phyloP scores from a whole-genome alignment of 768 basidiomycete genomes.

The Trichaptum fuscoviolaceum region DNA sequence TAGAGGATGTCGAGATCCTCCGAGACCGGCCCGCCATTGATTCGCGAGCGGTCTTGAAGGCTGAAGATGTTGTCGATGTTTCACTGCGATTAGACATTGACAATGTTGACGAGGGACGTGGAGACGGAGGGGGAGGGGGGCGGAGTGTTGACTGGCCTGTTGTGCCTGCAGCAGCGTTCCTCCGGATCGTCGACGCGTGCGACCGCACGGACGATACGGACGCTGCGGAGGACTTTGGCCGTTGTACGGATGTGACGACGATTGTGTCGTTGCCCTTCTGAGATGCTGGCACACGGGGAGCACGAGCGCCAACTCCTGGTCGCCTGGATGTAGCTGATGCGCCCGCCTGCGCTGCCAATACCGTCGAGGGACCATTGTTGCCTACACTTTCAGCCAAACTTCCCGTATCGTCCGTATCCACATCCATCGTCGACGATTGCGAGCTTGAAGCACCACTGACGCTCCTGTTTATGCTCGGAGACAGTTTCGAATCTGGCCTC shows the following conservation, averaged over 20 bases:
- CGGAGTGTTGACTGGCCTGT: conserved; percentile 22
- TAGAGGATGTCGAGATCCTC: conserved; percentile 23
- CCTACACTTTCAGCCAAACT: neutral
- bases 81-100: conserved; percentile 26
- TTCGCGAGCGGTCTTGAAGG: conserved; percentile 42
- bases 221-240: conserved; percentile 24
- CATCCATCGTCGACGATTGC: conserved; percentile 3
- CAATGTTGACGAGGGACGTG: conserved; percentile 24
- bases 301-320: neutral
- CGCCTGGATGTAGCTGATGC: conserved; percentile 4
- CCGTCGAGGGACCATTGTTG: neutral
- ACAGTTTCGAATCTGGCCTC: conserved; percentile 68
- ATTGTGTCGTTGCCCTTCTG: neutral
- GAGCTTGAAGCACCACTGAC: neutral
- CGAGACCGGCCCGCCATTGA: conserved; percentile 26
- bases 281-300: neutral
- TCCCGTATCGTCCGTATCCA: neutral
- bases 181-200: conserved; percentile 33
- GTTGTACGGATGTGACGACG: conserved; percentile 11
- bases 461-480: conserved; percentile 29
- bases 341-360: conserved; percentile 3
- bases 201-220: conserved; percentile 34
- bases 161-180: conserved; percentile 14
- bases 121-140: conserved; percentile 22
- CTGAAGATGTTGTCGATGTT: conserved; percentile 26